Evolutionary conservation across 2,329 filamentous ascomycete species (phyloP).

Genomic region (Venturia pyrina): DNA sequence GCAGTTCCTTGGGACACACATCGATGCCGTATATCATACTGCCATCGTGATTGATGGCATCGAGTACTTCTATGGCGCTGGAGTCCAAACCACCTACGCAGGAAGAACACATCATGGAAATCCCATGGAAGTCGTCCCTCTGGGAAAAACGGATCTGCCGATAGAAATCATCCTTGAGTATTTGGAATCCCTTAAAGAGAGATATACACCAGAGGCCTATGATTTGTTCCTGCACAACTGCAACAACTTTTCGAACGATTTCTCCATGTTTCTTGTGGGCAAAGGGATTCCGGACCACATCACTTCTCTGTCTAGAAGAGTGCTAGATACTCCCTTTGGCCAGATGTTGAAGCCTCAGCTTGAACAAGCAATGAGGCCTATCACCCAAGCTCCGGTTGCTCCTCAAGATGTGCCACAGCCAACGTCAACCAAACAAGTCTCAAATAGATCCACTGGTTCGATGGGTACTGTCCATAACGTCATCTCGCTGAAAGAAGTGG

Average conservation of each 20-base stretch:
- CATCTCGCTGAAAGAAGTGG: constrained; percentile 48
- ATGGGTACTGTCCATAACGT: constrained; percentile 50
- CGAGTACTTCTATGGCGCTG: constrained; percentile 86
- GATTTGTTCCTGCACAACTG: constrained; percentile 88
- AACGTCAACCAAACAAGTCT: neutral
- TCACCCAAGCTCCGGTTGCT: constrained; percentile 48
- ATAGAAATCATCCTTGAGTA: constrained; percentile 80
- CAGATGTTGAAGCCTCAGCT: constrained; percentile 76
- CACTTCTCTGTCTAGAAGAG: constrained; percentile 69
- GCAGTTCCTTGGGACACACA: constrained; percentile 54
- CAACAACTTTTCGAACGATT: constrained; percentile 94
- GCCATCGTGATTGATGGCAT: constrained; percentile 74
- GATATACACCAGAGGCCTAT: constrained; percentile 81
- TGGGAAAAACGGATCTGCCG: constrained; percentile 71
- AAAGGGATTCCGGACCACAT: constrained; percentile 84
- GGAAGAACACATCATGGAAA: constrained; percentile 78
- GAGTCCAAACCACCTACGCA: constrained; percentile 70
- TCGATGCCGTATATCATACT: constrained; percentile 90
- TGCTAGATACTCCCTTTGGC: constrained; percentile 78
- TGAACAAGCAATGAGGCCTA: constrained; percentile 51
- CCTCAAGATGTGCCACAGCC: constrained; percentile 20
- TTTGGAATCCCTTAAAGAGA: constrained; percentile 67
- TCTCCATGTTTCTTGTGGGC: constrained; percentile 80
- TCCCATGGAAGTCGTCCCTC: constrained; percentile 63
- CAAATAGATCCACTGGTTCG: constrained; percentile 14